Conservation (phyloP, 1,139 yeast species). For the Blastobotrys serpentis region DNA sequence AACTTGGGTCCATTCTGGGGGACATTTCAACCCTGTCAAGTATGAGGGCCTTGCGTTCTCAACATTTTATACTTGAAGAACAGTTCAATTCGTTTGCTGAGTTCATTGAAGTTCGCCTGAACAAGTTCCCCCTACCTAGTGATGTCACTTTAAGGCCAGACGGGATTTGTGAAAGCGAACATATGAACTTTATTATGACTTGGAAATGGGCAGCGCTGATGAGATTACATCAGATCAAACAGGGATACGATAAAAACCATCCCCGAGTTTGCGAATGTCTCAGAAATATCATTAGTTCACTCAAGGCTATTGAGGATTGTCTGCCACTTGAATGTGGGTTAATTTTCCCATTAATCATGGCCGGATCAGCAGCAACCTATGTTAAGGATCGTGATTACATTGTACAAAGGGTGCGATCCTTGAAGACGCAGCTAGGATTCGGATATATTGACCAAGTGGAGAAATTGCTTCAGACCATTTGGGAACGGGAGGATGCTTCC, state of each 20-base stretch:
- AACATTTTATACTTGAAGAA: conserved; percentile 7
- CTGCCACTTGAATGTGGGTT: conserved; percentile 4
- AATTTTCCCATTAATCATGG: conserved; percentile 6
- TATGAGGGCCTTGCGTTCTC: conserved; percentile 1
- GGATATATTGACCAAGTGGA: conserved; percentile 8
- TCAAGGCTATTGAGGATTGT: background rate
- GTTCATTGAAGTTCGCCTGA: conserved; percentile 6
- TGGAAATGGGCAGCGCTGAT: conserved; percentile 10
- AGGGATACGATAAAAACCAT: conserved; percentile 6
- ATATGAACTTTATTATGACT: conserved; percentile 3
- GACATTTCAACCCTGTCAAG: conserved; percentile 8
- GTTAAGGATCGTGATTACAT: background rate
- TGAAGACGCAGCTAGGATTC: conserved; percentile 2
- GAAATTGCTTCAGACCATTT: conserved; percentile 3
- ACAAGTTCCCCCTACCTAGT: background rate
- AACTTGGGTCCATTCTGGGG: conserved; percentile 5
- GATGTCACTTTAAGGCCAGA: background rate
- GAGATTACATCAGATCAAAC: conserved; percentile 6
- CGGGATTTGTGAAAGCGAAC: conserved; percentile 7
- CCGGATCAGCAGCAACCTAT: conserved; percentile 1
- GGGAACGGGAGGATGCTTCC: conserved; percentile 1
- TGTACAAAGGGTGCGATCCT: conserved; percentile 1
- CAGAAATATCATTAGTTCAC: background rate
- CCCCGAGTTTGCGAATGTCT: conserved; percentile 3
- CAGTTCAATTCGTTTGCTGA: conserved; percentile 9